These are phyloP conservation scores for Albugo laibachii DNA, from an alignment of 352 stramenopile species.

Conservation along the genomic window DNA sequence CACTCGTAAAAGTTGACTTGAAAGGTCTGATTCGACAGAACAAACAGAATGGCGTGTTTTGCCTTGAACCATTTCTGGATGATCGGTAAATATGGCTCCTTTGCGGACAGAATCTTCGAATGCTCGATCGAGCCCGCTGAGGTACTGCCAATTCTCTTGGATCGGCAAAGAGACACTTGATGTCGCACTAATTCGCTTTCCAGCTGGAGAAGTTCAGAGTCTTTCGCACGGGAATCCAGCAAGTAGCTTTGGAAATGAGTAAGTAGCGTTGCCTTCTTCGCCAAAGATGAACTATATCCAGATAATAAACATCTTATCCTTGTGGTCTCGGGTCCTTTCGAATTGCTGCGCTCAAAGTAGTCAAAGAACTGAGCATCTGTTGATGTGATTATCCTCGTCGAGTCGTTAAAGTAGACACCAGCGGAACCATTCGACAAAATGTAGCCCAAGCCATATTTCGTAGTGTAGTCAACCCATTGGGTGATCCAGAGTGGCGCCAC, in stretches of 20 bases:
- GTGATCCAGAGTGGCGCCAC: slow-evolving; percentile 83
- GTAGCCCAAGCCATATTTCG: slow-evolving; percentile 98
- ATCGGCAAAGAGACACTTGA: slow-evolving; percentile 6
- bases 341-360: slow-evolving; percentile 84
- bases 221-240: slow-evolving; percentile 56
- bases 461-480: slow-evolving; percentile 97
- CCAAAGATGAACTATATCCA: slow-evolving; percentile 72
- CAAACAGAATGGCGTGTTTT: slow-evolving; percentile 94
- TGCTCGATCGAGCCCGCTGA: slow-evolving; percentile 12
- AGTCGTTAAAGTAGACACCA: slow-evolving; percentile 98
- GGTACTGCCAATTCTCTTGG: slow-evolving; percentile 8
- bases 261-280: slow-evolving; percentile 97
- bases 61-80: slow-evolving; percentile 98
- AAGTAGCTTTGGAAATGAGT: slow-evolving; percentile 97
- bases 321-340: background rate
- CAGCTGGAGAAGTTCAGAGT: slow-evolving; percentile 21
- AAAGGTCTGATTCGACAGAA: slow-evolving; percentile 90
- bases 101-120: background rate
- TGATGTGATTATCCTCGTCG: slow-evolving; percentile 93
- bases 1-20: slow-evolving; percentile 94
- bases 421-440: slow-evolving; percentile 88
- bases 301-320: slow-evolving; percentile 15
- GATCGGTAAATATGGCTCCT: slow-evolving; percentile 56
- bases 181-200: slow-evolving; percentile 17
- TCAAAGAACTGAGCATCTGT: slow-evolving; percentile 77